These are phyloP conservation scores for Tricholoma sp. DNA, from an alignment of 768 basidiomycete genomes.

Conservation along the genomic window DNA sequence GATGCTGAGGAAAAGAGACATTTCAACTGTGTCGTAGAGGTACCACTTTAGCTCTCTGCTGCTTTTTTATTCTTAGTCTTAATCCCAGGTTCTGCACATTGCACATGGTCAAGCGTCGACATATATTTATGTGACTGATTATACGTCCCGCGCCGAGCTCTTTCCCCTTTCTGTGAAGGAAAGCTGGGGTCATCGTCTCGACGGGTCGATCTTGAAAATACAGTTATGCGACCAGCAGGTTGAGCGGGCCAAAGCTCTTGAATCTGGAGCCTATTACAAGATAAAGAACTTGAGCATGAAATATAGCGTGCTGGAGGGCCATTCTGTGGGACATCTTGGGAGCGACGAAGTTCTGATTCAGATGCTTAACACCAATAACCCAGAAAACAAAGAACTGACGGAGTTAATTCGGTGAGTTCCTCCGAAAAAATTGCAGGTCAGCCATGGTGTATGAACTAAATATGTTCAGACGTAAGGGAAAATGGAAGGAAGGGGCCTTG, in stretches of 20 bases:
- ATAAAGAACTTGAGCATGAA: slow-evolving; percentile 51
- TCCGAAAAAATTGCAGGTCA: background rate
- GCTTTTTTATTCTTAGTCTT: background rate
- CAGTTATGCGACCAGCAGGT: slow-evolving; percentile 44
- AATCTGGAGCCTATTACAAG: slow-evolving; percentile 36
- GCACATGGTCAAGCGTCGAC: slow-evolving; percentile 26
- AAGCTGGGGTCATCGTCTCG: slow-evolving; percentile 40
- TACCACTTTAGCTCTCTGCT: slow-evolving; percentile 17
- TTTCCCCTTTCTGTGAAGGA: slow-evolving; percentile 21
- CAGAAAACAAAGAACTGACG: slow-evolving; percentile 33
- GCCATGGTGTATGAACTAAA: background rate
- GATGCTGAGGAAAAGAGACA: slow-evolving; percentile 38
- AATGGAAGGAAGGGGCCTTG: slow-evolving; percentile 17
- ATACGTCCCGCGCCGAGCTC: slow-evolving; percentile 47
- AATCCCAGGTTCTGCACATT: slow-evolving; percentile 41
- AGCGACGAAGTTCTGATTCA: slow-evolving; percentile 40
- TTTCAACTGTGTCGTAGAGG: slow-evolving; percentile 59
- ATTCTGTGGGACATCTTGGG: slow-evolving; percentile 40
- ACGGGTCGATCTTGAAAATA: slow-evolving; percentile 48
- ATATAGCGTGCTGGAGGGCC: slow-evolving; percentile 20
- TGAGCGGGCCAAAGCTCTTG: slow-evolving; percentile 31
- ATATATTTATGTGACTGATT: slow-evolving; percentile 61
- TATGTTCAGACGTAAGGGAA: slow-evolving; percentile 22
- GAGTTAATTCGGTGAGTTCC: slow-evolving; percentile 36
- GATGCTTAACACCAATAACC: slow-evolving; percentile 33